Evolutionary conservation across 148 eudicot species (phyloP), one percentile per base, ranked within the genome.

Genomic region (Persicaria tinctoria): DNA sequence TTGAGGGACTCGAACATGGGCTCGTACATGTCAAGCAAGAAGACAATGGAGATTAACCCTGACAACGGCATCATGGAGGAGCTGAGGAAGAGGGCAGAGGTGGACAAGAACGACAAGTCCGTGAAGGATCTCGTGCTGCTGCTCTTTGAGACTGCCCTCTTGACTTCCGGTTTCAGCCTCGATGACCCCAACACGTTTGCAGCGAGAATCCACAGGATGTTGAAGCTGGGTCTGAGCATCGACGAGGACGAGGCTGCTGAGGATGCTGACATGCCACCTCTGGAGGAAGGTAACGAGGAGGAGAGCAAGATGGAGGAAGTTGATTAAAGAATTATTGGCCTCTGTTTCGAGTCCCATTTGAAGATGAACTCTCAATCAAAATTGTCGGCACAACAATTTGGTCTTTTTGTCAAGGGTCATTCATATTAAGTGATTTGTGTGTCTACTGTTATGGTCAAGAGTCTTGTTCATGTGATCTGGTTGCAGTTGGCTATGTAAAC

Each of bases 21-120:
- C 3, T 76, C 92, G 0, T 93, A 93, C 87, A 93, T 93, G 98
- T 89, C 94, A 0, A 91, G 97, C 86, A 93, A 93, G 93, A 93
- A 93, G 83, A 89, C 97, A 0, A 93, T 93, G 98, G 98, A 91
- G 68, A 93, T 93, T 5, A 93, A 93, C 63, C 97, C 97, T 0
- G 94, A 93, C 6, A 93, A 91, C 51, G 92, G 94, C 0, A 91
- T 93, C 12, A 89, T 93, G 93, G 98, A 93, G 82, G 96, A 93
- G 85, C 73, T 93, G 11, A 87, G 97, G 86, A 90, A 91, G 84
- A 82, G 97, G 49, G 93, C 97, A 0, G 98, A 93, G 84, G 93
- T 87, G 0, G 98, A 93, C 27, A 93, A 89, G 92, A 93, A 91
- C 5, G 98, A 93, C 73, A 93, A 91, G 79, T 89, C 92, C 0